Conservation (phyloP, 2,329 filamentous ascomycete genomes). For the Metarhizium robertsii region DNA sequence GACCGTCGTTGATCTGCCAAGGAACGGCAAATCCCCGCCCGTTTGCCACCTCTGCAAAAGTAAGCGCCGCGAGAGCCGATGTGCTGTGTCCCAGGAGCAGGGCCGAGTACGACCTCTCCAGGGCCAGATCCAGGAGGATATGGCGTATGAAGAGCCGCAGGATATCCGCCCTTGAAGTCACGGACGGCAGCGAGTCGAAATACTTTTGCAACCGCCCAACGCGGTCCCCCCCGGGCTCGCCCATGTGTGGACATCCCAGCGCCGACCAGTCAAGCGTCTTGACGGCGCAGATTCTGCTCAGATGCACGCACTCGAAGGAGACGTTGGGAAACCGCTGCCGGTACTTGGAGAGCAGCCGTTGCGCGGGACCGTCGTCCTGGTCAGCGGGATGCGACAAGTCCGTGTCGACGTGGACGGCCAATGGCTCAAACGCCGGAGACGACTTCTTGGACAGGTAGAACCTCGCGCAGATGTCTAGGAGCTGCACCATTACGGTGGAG, state of each 20-base stretch:
- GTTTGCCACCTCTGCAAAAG: conserved; percentile 81
- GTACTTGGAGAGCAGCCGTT: conserved; percentile 41
- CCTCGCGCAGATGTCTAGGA: conserved; percentile 61
- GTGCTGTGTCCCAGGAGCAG: conserved; percentile 81
- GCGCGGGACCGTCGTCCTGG: conserved; percentile 21
- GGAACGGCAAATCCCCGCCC: conserved; percentile 78
- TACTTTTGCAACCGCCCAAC: conserved; percentile 41
- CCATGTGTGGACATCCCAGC: conserved; percentile 20
- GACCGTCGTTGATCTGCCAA: conserved; percentile 72
- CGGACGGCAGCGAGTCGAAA: conserved; percentile 55
- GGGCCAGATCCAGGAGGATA: conserved; percentile 58
- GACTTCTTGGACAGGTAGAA: conserved; percentile 56
- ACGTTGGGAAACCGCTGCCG: conserved; percentile 56
- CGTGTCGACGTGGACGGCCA: conserved; percentile 47
- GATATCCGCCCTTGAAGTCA: conserved; percentile 69
- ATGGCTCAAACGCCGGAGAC: conserved; percentile 58
- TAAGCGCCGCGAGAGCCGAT: conserved; percentile 76
- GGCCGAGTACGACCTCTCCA: conserved; percentile 50
- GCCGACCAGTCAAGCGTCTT: conserved; percentile 44
- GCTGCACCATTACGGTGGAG: conserved; percentile 66
- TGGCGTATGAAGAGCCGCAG: conserved; percentile 60
- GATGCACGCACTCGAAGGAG: conserved; percentile 49
- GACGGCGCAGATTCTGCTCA: conserved; percentile 52
- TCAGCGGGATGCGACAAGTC: conserved; percentile 17
- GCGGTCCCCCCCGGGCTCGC: conserved; percentile 7